phyloP scores from a whole-genome alignment of 352 stramenopile genomes.

The Phytopythium kandeliae region DNA sequence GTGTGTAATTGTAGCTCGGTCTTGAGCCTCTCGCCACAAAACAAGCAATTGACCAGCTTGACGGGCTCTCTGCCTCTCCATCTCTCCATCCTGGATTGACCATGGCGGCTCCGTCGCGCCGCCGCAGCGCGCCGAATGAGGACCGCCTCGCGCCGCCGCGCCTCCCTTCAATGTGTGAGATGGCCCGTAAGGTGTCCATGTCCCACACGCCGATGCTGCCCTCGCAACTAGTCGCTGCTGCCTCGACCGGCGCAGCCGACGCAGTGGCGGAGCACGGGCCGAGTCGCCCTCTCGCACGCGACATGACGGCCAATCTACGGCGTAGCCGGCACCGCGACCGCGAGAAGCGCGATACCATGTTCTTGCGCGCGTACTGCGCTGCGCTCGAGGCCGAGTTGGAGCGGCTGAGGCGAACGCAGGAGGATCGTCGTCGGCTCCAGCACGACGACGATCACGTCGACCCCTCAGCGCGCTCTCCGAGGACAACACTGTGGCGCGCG shows the following conservation, averaged over 20 bases:
- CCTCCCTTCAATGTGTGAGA: neutral
- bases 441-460: neutral
- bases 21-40: no score
- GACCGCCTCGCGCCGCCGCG: no score
- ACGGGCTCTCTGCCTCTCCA: no score
- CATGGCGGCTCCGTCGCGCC: no score
- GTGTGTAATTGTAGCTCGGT: no score
- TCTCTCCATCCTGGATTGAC: no score
- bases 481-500: neutral
- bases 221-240: neutral
- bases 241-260: neutral
- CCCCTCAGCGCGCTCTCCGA: neutral
- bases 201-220: neutral
- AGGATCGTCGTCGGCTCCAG: neutral
- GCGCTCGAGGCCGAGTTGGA: neutral
- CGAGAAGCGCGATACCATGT: conserved; percentile 6
- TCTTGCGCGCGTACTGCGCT: neutral
- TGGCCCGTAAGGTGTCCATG: neutral
- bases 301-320: conserved; percentile 5
- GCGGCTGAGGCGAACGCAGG: neutral
- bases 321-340: conserved; percentile 4
- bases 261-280: neutral
- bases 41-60: no score
- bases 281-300: no score
- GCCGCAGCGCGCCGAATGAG: no score